These are phyloP conservation scores for Colletotrichum camelliae DNA, from an alignment of 2,329 filamentous ascomycete species.

Conservation along the genomic window DNA sequence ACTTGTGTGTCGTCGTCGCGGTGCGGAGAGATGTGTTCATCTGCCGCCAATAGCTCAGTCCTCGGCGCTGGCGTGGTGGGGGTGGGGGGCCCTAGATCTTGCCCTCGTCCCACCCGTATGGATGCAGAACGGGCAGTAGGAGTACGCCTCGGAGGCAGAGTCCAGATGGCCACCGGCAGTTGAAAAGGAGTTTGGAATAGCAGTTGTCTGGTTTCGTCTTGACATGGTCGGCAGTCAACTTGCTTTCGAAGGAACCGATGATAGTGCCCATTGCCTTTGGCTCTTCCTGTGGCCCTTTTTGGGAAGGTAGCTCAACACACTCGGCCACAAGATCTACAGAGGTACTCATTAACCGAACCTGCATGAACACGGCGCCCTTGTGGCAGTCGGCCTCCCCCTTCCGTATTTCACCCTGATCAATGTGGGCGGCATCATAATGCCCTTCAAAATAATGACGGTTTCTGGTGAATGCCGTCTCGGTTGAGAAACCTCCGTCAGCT, in stretches of 20 bases:
- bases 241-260: background rate
- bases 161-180: background rate
- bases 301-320: background rate
- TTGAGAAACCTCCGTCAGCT: background rate
- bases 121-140: background rate
- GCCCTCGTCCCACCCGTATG: background rate
- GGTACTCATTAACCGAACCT: background rate
- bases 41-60: background rate
- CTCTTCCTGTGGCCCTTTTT: background rate
- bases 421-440: rapidly evolving
- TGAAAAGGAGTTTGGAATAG: background rate
- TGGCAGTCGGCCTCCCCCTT: background rate
- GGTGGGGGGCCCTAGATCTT: background rate
- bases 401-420: background rate
- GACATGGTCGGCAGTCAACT: too few relatives aligned
- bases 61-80: background rate
- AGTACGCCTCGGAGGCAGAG: background rate
- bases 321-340: background rate
- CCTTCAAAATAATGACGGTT: background rate
- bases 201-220: background rate
- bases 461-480: background rate
- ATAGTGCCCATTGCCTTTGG: rapidly evolving
- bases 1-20: background rate
- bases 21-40: background rate
- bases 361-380: background rate